Evolutionary conservation across 495 filamentous ascomycete species (phyloP), one percentile per base, ranked within the genome.

Genomic region (Rhypophila decipiens): DNA sequence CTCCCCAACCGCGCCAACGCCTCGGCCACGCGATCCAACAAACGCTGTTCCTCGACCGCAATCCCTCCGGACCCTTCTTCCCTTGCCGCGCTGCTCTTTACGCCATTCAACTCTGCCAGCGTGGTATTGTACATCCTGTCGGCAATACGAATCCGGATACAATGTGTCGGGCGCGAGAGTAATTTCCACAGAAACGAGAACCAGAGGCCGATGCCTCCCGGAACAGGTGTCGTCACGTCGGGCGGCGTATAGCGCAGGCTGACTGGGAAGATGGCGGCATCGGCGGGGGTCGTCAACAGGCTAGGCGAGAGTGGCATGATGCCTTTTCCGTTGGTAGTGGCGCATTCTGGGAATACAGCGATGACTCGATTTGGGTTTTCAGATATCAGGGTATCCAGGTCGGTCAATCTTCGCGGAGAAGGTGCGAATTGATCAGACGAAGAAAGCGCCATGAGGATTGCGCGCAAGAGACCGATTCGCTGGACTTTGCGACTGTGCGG

Each of bases 151-250:
- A 96, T 90, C 5, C 88, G 75, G 44, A 97, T 89, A 48, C 80
- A 90, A 57, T 96, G 91, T 24, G 88, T 95, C 4, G 87, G 87
- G 34, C 79, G 76, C 47, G 84, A 84, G n/a, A 94, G 77, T 34
- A 97, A 69, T 23, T 79, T 86, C 88, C 90, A 99, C 5, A 96
- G 57, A 56, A 95, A 93, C 7, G 67, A 65, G 2, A 74, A 20
- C 59, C 84, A 88, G 7, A 68, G 68, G 0, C 80, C 80, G 0
- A 91, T 91, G 0, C 82, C 80, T n/a, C n/a, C n/a, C 0, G 94
- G 93, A 0, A 97, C 64, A 0, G 93, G 94, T 1, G 94, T 97
- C 15, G 90, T 90, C 36, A 97, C 79, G 58, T 99, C 94, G 5
- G 82, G 74, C 0, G 88, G 85, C 0, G 88, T 86, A 60, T 97